Evolutionary conservation across 495 filamentous ascomycete species (phyloP).

Genomic region (Recurvomyces mirabilis): DNA sequence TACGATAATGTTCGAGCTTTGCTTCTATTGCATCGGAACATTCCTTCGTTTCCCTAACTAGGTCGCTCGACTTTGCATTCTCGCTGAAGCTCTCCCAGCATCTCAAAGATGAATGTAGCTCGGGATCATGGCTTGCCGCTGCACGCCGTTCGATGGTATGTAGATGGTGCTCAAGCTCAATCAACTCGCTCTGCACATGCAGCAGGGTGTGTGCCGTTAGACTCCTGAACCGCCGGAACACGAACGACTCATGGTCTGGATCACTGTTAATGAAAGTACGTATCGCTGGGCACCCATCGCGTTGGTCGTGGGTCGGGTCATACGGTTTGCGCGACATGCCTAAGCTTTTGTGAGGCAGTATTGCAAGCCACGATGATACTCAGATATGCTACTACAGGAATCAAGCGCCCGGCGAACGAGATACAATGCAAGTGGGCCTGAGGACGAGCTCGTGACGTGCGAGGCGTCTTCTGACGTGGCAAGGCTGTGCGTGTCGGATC

Average conservation of each 20-base stretch:
- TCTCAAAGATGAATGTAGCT: neutral
- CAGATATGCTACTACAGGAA: too few species aligned
- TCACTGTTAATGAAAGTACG: neutral
- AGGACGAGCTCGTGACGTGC: too few species aligned
- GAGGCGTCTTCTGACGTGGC: too few species aligned
- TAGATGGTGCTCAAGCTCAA: neutral
- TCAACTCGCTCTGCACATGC: conserved; percentile 2
- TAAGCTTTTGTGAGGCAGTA: too few species aligned
- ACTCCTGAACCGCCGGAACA: conserved; percentile 1
- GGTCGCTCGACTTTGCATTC: neutral
- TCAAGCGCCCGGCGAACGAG: too few species aligned
- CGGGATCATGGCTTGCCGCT: neutral
- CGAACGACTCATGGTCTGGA: neutral
- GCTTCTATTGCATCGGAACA: neutral
- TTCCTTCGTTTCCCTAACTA: neutral
- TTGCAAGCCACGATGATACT: too few species aligned
- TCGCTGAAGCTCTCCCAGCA: neutral
- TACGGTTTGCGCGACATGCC: too few species aligned
- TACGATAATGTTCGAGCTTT: neutral
- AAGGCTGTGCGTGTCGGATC: too few species aligned
- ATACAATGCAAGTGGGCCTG: too few species aligned
- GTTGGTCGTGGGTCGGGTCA: too few species aligned
- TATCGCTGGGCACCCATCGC: neutral
- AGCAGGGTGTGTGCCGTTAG: conserved; percentile 3
- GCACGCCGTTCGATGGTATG: neutral